phyloP scores from a whole-genome alignment of 2,329 filamentous ascomycete genomes.

The Fusarium sp. region DNA sequence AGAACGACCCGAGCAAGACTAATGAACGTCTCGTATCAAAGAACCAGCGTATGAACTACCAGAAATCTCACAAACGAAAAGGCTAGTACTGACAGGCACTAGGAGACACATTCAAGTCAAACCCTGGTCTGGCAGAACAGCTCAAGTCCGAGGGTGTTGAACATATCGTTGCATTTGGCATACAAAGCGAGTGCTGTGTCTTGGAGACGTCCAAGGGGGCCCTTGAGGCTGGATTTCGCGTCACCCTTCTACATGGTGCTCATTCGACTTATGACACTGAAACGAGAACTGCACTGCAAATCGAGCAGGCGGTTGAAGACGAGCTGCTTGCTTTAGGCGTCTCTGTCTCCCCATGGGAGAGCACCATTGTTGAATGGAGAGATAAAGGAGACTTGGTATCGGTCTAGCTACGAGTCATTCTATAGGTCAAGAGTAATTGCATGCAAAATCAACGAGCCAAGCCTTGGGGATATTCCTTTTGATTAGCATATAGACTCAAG shows the following conservation, averaged over 20 bases:
- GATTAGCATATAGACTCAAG: too few relatives aligned
- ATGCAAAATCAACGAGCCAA: too few relatives aligned
- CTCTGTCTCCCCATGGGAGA: conserved; percentile 12
- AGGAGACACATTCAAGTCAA: conserved; percentile 32
- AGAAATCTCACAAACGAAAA: background rate
- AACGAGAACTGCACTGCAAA: conserved; percentile 7
- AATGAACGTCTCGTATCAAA: conserved; percentile 22
- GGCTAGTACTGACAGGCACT: background rate
- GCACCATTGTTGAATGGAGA: conserved; percentile 1
- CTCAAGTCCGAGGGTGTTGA: conserved; percentile 15
- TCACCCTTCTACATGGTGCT: conserved; percentile 26
- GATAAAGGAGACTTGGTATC: background rate
- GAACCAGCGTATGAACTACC: conserved; percentile 9
- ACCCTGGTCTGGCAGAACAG: conserved; percentile 4
- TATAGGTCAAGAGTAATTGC: too few relatives aligned
- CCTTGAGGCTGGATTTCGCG: conserved; percentile 24
- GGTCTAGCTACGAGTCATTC: background rate
- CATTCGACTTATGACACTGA: conserved; percentile 29
- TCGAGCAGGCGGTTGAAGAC: conserved; percentile 15
- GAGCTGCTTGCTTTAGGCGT: conserved; percentile 11
- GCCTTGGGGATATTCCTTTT: too few relatives aligned
- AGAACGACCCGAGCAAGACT: conserved; percentile 1
- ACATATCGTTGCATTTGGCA: conserved; percentile 25
- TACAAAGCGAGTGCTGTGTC: conserved; percentile 36
- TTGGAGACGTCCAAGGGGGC: conserved; percentile 30